Percentiles rank a stretch among this genome's conserved stretches.
These are phyloP conservation scores for Rhizopus sp. DNA, from an alignment of 371 early-diverging fungal genomes.

Conservation along the genomic window DNA sequence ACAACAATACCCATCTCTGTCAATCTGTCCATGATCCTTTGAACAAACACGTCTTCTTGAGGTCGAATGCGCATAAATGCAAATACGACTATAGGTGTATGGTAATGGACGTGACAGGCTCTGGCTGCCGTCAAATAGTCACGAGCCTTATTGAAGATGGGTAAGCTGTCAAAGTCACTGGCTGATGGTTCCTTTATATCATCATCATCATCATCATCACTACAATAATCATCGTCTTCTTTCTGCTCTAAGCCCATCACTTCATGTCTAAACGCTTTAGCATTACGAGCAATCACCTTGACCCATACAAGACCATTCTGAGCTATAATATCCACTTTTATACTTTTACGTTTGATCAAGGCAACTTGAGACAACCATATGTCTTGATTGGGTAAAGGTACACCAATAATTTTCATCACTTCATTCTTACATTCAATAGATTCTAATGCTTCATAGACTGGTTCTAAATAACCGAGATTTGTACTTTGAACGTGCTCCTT, in stretches of 20 bases:
- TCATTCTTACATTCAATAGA: conserved; percentile 21
- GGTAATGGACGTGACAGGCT: conserved; percentile 55
- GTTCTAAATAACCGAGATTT: conserved; percentile 46
- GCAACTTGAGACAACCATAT: conserved; percentile 34
- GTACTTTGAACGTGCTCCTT: conserved; percentile 45
- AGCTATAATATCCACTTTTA: conserved; percentile 56
- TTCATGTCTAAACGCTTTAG: conserved; percentile 52
- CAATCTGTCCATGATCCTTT: conserved; percentile 38
- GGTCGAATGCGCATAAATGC: conserved; percentile 51
- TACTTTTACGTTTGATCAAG: conserved; percentile 27
- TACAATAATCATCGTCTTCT: conserved; percentile 18
- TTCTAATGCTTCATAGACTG: conserved; percentile 42
- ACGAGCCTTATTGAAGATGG: conserved; percentile 55
- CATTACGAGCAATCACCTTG: conserved; percentile 55
- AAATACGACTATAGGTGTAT: conserved; percentile 54
- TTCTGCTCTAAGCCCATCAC: conserved; percentile 46
- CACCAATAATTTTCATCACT: conserved; percentile 34
- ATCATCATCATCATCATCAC: conserved; percentile 13
- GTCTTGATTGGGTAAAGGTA: conserved; percentile 20
- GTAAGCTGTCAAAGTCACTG: conserved; percentile 36
- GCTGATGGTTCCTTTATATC: not conserved
- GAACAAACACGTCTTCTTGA: conserved; percentile 38
- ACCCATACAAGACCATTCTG: conserved; percentile 56
- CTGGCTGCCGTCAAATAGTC: conserved; percentile 43
- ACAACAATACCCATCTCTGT: conserved; percentile 42